Conservation (phyloP, 208 protist species). For the Trypanosoma melophagium region DNA sequence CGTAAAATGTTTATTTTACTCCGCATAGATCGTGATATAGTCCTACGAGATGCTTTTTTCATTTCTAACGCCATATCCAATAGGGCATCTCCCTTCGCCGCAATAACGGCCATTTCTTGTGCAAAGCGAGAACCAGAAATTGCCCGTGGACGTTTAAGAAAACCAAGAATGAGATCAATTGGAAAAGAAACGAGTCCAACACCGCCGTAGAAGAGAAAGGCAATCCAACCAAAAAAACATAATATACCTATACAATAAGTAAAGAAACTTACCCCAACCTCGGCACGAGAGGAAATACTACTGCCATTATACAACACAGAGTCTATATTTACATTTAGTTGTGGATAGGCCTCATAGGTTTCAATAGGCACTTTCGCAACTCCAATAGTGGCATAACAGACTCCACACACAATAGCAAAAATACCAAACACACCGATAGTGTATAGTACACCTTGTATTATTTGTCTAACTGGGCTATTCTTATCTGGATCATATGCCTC, state of each 20-base stretch:
- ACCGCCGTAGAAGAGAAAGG: constrained; percentile 93
- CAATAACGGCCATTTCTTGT: constrained; percentile 59
- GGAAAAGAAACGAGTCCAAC: constrained; percentile 91
- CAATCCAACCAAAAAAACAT: constrained; percentile 84
- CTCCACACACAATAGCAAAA: constrained; percentile 52
- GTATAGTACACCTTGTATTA: constrained; percentile 34
- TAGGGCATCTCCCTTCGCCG: constrained; percentile 43
- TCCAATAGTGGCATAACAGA: constrained; percentile 61
- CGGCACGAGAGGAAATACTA: constrained; percentile 25
- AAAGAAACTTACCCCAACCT: constrained; percentile 59
- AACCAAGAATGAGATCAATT: constrained; percentile 79
- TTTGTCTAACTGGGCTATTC: constrained; percentile 45
- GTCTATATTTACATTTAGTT: constrained; percentile 29
- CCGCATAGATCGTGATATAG: constrained; percentile 4
- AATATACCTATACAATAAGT: constrained; percentile 84
- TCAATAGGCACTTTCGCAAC: constrained; percentile 43
- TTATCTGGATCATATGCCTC: constrained; percentile 91
- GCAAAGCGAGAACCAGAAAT: constrained; percentile 55
- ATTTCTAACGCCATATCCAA: constrained; percentile 25
- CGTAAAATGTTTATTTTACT: constrained; percentile 35
- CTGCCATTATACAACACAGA: constrained; percentile 21
- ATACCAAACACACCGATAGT: constrained; percentile 47
- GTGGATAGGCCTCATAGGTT: constrained; percentile 34
- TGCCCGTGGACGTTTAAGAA: constrained; percentile 47
- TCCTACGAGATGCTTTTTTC: constrained; percentile 5